Conservation (phyloP, 345 rosid species). For the Eucalyptus pauciflora region DNA sequence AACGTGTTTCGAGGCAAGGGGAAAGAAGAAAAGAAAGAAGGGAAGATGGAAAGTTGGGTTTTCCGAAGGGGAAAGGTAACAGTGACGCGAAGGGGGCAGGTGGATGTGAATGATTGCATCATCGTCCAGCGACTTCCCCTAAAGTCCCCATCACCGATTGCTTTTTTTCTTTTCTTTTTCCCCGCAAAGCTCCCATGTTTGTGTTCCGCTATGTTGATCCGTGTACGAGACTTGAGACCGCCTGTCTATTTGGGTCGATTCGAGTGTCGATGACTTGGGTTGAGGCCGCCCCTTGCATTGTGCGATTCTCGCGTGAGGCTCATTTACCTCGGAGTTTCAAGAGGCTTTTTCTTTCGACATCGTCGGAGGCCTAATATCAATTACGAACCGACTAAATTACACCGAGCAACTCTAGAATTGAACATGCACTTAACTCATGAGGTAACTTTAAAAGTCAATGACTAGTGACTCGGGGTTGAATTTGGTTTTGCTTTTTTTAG, state of each 20-base stretch:
- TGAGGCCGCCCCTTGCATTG: accelerated
- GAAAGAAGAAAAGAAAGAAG: background rate
- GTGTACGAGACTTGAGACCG: background rate
- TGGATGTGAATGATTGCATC: background rate
- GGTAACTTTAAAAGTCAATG: accelerated
- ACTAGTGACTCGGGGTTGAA: accelerated
- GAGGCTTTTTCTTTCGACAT: background rate
- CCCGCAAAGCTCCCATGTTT: background rate
- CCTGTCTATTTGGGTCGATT: background rate
- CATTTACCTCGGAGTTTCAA: background rate
- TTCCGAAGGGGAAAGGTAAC: background rate
- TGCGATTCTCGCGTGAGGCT: accelerated
- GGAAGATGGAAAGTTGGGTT: background rate
- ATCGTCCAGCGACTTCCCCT: background rate
- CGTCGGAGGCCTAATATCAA: background rate
- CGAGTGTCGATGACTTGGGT: background rate
- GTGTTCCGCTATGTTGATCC: no score
- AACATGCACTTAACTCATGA: background rate
- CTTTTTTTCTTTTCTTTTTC: background rate
- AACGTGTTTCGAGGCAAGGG: background rate
- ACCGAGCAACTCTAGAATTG: accelerated
- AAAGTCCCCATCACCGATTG: background rate
- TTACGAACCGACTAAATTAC: accelerated
- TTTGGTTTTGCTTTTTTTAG: background rate
- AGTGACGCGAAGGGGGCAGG: background rate